These are phyloP conservation scores for Apiotrichum veenhuisii DNA, from an alignment of 1,284 basidiomycete species.

Conservation along the genomic window DNA sequence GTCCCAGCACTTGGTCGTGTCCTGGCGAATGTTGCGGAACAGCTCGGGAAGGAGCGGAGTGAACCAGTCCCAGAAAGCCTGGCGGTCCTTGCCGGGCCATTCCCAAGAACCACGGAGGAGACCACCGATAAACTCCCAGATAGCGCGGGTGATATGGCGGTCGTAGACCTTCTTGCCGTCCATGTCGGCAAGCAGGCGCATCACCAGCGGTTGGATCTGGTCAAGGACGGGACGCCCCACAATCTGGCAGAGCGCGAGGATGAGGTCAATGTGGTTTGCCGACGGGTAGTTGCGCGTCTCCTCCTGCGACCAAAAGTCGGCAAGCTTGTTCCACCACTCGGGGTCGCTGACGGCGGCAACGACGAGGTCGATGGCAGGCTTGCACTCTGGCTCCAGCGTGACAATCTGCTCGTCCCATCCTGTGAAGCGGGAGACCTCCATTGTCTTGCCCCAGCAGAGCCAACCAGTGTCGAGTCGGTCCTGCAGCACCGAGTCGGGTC, in stretches of 20 bases:
- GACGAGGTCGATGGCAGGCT: conserved; percentile 61
- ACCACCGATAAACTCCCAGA: conserved; percentile 80
- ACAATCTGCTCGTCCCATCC: conserved; percentile 56
- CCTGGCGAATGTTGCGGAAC: conserved; percentile 74
- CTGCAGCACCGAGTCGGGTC: conserved; percentile 42
- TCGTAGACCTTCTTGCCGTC: conserved; percentile 54
- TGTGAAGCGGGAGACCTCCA: conserved; percentile 64
- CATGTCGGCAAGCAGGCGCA: conserved; percentile 41
- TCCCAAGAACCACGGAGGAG: conserved; percentile 79
- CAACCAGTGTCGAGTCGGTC: conserved; percentile 85
- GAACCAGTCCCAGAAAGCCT: conserved; percentile 77
- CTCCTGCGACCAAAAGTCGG: conserved; percentile 47
- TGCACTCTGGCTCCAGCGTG: conserved; percentile 64
- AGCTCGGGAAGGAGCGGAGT: conserved; percentile 65
- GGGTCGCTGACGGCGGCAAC: conserved; percentile 54
- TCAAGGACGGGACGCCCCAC: conserved; percentile 36
- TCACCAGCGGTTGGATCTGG: conserved; percentile 37
- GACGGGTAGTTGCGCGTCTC: conserved; percentile 47
- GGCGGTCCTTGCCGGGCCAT: conserved; percentile 66
- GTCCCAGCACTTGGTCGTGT: conserved; percentile 60
- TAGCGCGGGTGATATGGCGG: conserved; percentile 87
- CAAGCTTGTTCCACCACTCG: conserved; percentile 58
- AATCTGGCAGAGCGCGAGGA: conserved; percentile 55
- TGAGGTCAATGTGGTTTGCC: conserved; percentile 51
- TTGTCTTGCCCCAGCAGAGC: conserved; percentile 69